Base-by-base conservation (phyloP, 2,329 filamentous ascomycete genomes). In the Apiospora phragmitis region DNA sequence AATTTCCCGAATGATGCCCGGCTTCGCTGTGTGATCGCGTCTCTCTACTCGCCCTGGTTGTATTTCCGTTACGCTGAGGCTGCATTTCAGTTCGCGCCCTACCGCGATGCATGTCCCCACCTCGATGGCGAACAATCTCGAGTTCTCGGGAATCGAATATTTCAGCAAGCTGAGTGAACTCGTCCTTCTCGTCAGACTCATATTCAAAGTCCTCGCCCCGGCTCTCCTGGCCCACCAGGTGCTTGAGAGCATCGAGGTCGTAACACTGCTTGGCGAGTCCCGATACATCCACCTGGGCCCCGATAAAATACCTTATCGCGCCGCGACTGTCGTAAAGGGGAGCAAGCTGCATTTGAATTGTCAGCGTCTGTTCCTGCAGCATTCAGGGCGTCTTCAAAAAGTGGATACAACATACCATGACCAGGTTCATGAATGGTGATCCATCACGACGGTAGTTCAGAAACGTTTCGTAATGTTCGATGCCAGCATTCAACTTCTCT, bases 371-470 rank as follows among this genome's bases (percentile, higher is more conserved):
- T 11, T 7, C 2, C n/a, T n/a, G n/a, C 8, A n/a, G 1, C 18
- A 7, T 16, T 6, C 18, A 35, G 29, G 0, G 7, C 18, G 0
- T 11, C 3, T 4, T 12, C 29, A n/a, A 35, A 11, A 4, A 6
- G 24, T 21, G 21, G 65, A 35, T n/a, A 16, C 5, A 6, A 29
- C 65, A 21, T n/a, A 89, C 87, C 89, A 93, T 93, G 26, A 94
- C 83, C 2, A 94, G 84, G 72, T 94, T 94, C 86, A 94, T 91
- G 76, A 94, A 94, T 0, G 91, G 91, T 0, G 91, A 92, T 0
- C 92, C 92, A 74, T 94, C 92, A 21, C 91, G 88, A 42, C 91
- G 88, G 76, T 93, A 95, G 78, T 95, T 94, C 41, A 95, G 81
- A 69, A 95, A 89, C 0, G 93, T 88, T 75, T 95, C 93, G 69